Evolutionary conservation across 1,139 yeast genomes (phyloP), one percentile per base, ranked within the genome.

Genomic region (Candida labiduridarum): DNA sequence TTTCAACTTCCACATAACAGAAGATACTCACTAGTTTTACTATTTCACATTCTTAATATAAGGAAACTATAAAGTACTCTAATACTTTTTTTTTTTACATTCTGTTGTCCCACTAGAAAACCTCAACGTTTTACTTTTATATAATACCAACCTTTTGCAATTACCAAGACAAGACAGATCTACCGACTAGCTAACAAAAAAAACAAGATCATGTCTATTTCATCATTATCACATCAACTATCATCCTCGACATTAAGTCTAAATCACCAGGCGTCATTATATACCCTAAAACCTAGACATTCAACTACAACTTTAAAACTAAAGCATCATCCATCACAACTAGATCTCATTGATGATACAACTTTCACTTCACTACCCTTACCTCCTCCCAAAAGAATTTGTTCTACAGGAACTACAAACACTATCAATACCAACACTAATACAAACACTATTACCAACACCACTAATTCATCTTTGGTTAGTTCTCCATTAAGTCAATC

Each of bases 311-410:
- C 47, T 6, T 19, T 25, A 8, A 44, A 44, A 16, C 38, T 49
- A 34, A 52, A 54, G 12, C 62, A 63, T 44, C 63, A 63, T 82
- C 85, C 62, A 14, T 85, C 91, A 1, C 76, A 76, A 50, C 68
- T 87, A 11, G 91, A 86, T 55, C 69, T 85, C 50, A 72, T 86
- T 5, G 90, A 87, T 60, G 82, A 76, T 58, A 74, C 79, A 7
- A 78, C 79, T 16, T 66, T 87, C 48, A 86, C 92, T 0, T 84
- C 90, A 1, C 78, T 85, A 55, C 90, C 90, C 5, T 62, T 83
- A 35, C 83, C 87, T 2, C 87, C 86, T 18, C 88, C 86, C 1
- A 41, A n/a, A 15, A 47, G 33, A 16, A 30, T 16, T 22, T 45
- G 44, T 27, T 49, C 43, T 16, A 4, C 34, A 33, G 27, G 19